Percentiles rank a stretch among this genome's conserved stretches.
These are phyloP conservation scores for Sporobolomyces pararoseus DNA, from an alignment of 768 basidiomycete genomes.

Conservation along the genomic window DNA sequence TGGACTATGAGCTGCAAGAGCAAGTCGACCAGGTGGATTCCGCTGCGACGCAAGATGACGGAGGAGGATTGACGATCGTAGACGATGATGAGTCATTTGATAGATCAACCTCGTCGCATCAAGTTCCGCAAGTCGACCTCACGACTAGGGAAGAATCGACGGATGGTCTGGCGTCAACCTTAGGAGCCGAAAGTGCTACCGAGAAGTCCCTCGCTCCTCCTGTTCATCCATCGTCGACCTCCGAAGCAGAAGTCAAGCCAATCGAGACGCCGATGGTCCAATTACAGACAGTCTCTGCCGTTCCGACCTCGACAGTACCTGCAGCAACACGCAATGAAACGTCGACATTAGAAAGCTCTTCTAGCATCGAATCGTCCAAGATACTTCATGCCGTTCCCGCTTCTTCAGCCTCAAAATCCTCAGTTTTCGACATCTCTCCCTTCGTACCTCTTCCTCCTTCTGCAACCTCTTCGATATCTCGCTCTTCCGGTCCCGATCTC, in stretches of 20 bases:
- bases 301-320: background rate
- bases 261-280: no score
- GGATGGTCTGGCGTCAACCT: no score
- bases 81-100: background rate
- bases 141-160: no score
- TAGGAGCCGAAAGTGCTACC: no score
- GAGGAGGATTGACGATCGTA: background rate
- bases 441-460: constrained; percentile 10
- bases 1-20: background rate
- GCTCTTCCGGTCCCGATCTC: constrained; percentile 8
- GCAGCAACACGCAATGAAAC: background rate
- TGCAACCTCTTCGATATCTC: background rate
- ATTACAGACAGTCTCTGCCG: no score
- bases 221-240: no score
- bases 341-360: background rate
- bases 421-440: background rate
- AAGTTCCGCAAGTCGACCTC: background rate
- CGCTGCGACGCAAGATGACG: background rate
- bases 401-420: background rate
- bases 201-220: no score
- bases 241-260: no score
- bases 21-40: background rate
- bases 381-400: background rate
- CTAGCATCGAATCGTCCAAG: background rate
- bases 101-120: background rate